phyloP scores from a whole-genome alignment of 129 eudicot species.

The Flaveria robusta region DNA sequence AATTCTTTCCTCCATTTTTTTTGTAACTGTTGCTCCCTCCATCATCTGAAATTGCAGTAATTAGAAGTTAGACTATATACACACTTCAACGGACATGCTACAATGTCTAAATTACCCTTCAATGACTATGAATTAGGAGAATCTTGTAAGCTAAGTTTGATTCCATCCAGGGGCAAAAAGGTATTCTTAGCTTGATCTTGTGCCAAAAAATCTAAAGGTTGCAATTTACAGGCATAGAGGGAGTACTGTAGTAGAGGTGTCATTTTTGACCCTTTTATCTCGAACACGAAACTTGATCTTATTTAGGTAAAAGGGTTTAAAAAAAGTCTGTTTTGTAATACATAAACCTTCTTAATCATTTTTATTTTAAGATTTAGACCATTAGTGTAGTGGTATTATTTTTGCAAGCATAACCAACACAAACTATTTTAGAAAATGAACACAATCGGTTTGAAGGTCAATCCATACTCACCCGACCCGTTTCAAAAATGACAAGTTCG shows the following conservation, averaged over 20 bases:
- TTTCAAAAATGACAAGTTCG: not conserved
- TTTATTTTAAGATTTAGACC: not conserved
- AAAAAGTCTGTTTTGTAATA: not conserved
- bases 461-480: not conserved
- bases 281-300: not conserved
- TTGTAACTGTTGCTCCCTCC: not conserved
- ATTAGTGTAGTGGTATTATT: not conserved
- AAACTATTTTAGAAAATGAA: not conserved
- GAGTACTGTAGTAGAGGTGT: not conserved
- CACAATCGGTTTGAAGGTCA: not conserved
- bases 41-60: constrained; percentile 3
- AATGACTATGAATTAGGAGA: not conserved
- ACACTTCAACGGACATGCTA: not conserved
- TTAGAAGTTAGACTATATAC: not conserved
- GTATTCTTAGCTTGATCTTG: not conserved
- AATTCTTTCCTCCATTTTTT: not conserved
- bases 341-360: not conserved
- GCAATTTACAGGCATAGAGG: not conserved
- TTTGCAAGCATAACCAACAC: not conserved
- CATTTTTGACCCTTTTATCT: not conserved
- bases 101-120: not conserved
- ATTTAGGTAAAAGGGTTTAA: not conserved
- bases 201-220: constrained; percentile 6
- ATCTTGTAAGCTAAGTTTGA: not conserved
- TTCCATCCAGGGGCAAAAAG: not conserved